Percentiles rank a stretch among this genome's conserved stretches.
Evolutionary conservation across 192 early-diverging fungal genomes (phyloP).

Genomic region (Backusella australiensis): DNA sequence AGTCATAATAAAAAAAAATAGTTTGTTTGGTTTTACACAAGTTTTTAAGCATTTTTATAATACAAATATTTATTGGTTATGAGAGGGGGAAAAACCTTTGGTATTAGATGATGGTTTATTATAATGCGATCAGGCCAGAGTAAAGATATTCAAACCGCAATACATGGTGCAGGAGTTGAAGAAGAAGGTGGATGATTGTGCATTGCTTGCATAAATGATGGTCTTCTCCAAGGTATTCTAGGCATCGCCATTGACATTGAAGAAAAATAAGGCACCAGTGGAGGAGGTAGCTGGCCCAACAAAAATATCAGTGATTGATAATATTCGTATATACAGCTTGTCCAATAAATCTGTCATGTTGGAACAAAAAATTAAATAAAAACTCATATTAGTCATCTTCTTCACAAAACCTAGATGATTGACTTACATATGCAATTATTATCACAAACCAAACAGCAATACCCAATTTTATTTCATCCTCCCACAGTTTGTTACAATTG

Average conservation of each 20-base stretch:
- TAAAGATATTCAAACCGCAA: too few relatives aligned
- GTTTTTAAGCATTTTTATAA: too few relatives aligned
- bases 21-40: too few relatives aligned
- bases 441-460: conserved; percentile 18
- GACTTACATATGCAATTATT: conserved; percentile 27
- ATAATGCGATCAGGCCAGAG: too few relatives aligned
- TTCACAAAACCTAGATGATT: background rate
- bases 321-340: background rate
- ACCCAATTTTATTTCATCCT: conserved; percentile 27
- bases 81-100: too few relatives aligned
- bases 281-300: background rate
- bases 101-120: too few relatives aligned
- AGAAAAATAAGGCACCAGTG: background rate
- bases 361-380: background rate
- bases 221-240: background rate
- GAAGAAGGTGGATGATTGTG: background rate
- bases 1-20: too few relatives aligned
- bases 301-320: background rate
- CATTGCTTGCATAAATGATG: background rate
- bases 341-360: background rate
- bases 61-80: too few relatives aligned
- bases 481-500: conserved; percentile 29
- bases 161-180: too few relatives aligned
- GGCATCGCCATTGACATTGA: background rate
- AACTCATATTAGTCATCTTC: background rate